Conservation (phyloP, 306 rosid genomes). For the Cucumis sativus region Cucumber_9930_V3 NC_026661.2:20110001-20110500, state of each 20-base stretch:
- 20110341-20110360: constrained; percentile 24
- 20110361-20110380: not conserved
- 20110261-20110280: constrained; percentile 35
- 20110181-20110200: not conserved
- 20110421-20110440: no score
- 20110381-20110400: not conserved
- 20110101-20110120: not conserved
- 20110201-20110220: not conserved
- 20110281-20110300: constrained; percentile 73
- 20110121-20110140: not conserved
- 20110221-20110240: constrained; percentile 62
- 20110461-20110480: no score
- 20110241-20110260: constrained; percentile 54
- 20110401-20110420: no score
- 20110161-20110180: not conserved
- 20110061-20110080: not conserved
- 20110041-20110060: not conserved
- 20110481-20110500: no score
- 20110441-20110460: no score
- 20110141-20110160: not conserved
- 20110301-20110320: constrained; percentile 80
- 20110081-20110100: not conserved
- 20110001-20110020: not conserved
- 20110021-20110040: not conserved
- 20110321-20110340: constrained; percentile 68